Percentiles rank a stretch among this genome's conserved stretches.
Evolutionary conservation across 352 stramenopile species (phyloP).

Genomic region (Phytophthora brassicae): DNA sequence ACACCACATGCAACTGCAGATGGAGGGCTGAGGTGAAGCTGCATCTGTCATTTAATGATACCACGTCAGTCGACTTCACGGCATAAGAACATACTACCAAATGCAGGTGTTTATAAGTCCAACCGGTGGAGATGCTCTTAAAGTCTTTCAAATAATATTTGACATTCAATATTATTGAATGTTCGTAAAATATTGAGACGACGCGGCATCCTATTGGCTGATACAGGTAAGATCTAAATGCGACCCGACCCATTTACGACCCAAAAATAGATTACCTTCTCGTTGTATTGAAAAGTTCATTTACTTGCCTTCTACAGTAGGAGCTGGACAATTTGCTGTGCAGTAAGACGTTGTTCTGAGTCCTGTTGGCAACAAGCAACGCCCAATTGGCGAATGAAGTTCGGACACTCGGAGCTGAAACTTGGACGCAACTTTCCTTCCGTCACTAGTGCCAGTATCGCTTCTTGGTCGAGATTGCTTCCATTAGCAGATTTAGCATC

Average conservation of each 20-base stretch:
- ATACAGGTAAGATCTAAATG: no score
- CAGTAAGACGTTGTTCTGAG: slow-evolving; percentile 34
- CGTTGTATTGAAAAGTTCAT: no score
- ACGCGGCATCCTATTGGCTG: no score
- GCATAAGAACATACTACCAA: no score
- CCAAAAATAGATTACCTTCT: no score
- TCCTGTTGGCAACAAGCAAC: slow-evolving; percentile 43
- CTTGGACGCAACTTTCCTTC: slow-evolving; percentile 38
- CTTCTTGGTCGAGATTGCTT: not conserved
- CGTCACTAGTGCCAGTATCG: slow-evolving; percentile 15
- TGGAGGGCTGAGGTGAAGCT: not conserved
- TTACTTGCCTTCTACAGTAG: slow-evolving; percentile 38
- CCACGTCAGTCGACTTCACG: not conserved
- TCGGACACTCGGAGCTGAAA: slow-evolving; percentile 44
- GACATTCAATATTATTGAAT: no score
- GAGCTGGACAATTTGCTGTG: slow-evolving; percentile 43
- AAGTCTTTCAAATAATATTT: no score
- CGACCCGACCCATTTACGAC: no score
- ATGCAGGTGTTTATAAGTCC: no score
- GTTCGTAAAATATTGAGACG: no score
- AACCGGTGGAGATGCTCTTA: not conserved
- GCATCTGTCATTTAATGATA: slow-evolving; percentile 1
- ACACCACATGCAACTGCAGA: no score
- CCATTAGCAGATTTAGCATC: slow-evolving; percentile 15
- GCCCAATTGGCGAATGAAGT: slow-evolving; percentile 39